phyloP scores from a whole-genome alignment of 495 filamentous ascomycete species.

The Chaetomium cochliodes region DNA sequence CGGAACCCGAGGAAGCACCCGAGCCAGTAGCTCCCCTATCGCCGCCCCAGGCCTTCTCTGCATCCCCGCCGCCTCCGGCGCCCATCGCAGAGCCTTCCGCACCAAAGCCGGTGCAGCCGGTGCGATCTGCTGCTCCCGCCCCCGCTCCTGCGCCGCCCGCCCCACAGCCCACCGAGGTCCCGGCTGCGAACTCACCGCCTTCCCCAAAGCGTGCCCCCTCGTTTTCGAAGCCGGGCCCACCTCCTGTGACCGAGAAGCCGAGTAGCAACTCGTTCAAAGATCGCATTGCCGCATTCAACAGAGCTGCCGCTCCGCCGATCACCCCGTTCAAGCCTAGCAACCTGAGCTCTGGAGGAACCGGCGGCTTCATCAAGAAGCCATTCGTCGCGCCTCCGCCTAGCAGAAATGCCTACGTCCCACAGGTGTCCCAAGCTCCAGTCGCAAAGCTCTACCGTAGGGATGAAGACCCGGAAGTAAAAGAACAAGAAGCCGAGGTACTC shows the following conservation, averaged over 20 bases:
- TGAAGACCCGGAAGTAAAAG: slow-evolving; percentile 79
- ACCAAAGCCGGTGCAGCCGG: slow-evolving; percentile 41
- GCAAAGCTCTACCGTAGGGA: slow-evolving; percentile 81
- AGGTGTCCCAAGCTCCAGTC: slow-evolving; percentile 59
- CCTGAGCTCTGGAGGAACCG: slow-evolving; percentile 54
- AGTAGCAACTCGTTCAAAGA: slow-evolving; percentile 76
- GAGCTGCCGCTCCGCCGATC: slow-evolving; percentile 76
- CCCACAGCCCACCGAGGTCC: slow-evolving; percentile 33
- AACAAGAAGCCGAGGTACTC: slow-evolving; percentile 57
- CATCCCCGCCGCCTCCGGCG: slow-evolving; percentile 33
- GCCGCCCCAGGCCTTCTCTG: slow-evolving; percentile 29
- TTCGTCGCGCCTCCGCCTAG: slow-evolving; percentile 95
- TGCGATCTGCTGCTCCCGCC: slow-evolving; percentile 42
- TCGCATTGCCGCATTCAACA: slow-evolving; percentile 96
- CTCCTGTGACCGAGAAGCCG: slow-evolving; percentile 78
- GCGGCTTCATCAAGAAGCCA: slow-evolving; percentile 92
- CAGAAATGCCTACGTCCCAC: slow-evolving; percentile 85
- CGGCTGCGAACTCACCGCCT: slow-evolving; percentile 34
- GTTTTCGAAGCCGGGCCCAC: slow-evolving; percentile 49
- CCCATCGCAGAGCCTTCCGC: slow-evolving; percentile 37
- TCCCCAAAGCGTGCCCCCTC: slow-evolving; percentile 52
- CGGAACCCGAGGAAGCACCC: slow-evolving; percentile 35
- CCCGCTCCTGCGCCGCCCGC: slow-evolving; percentile 25
- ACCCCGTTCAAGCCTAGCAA: slow-evolving; percentile 81
- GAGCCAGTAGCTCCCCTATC: slow-evolving; percentile 28